These are phyloP conservation scores for Zygoascus flipseniorum DNA, from an alignment of 805 yeast genomes.

Conservation along the genomic window DNA sequence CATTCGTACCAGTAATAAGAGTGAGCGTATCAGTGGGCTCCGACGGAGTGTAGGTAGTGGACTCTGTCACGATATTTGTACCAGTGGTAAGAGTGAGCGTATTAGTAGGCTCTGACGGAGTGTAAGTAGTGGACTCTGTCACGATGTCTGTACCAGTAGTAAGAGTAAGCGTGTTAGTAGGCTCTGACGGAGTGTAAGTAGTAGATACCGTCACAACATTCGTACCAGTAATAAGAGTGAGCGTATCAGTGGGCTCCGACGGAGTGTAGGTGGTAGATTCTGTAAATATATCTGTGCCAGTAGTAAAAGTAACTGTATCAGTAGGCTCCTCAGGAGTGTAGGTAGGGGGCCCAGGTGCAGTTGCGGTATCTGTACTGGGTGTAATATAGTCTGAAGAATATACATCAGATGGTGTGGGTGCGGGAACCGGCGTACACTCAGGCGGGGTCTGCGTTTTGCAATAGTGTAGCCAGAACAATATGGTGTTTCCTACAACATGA, in stretches of 20 bases:
- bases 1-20: neutral
- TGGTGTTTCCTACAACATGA: constrained; percentile 14
- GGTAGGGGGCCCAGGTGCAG: neutral
- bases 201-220: neutral
- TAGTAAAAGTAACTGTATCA: constrained; percentile 6
- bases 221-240: neutral
- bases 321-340: neutral
- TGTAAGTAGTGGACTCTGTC: neutral
- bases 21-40: neutral
- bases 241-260: neutral
- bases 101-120: neutral
- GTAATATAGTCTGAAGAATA: neutral
- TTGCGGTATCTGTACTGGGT: neutral
- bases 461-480: neutral
- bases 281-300: neutral
- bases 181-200: neutral
- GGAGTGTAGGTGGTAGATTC: neutral
- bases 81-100: neutral
- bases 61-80: neutral
- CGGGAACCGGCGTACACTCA: neutral
- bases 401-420: constrained; percentile 1
- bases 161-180: neutral
- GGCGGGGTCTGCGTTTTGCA: neutral
- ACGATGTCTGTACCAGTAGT: neutral
- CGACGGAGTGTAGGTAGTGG: neutral